Evolutionary conservation across 2,329 filamentous ascomycete genomes (phyloP).

Genomic region (Beauveria pseudobassiana): DNA sequence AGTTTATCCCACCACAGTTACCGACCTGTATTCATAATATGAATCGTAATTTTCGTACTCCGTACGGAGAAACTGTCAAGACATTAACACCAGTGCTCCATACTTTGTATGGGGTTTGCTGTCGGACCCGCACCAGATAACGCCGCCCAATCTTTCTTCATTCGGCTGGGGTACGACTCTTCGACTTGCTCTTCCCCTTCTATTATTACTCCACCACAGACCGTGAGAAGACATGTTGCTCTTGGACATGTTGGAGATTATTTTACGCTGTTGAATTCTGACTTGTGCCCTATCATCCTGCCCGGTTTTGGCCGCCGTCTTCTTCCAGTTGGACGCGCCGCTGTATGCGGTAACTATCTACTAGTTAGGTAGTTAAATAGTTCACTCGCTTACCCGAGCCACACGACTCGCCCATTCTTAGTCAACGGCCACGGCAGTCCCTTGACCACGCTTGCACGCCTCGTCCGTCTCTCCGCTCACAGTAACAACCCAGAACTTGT

Average conservation of each 20-base stretch:
- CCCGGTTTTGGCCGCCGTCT: background rate
- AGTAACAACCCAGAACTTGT: background rate
- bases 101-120: background rate
- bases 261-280: background rate
- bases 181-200: background rate
- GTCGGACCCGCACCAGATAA: background rate
- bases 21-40: background rate
- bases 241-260: background rate
- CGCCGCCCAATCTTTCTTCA: constrained; percentile 1
- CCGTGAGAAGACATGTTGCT: background rate
- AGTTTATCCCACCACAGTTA: background rate
- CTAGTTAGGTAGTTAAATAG: background rate
- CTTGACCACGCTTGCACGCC: background rate
- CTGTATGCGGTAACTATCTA: background rate
- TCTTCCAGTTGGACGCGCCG: background rate
- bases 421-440: background rate
- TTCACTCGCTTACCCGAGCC: constrained; percentile 11
- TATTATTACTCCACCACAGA: background rate
- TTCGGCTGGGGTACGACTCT: background rate
- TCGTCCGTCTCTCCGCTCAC: background rate
- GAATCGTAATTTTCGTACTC: no score
- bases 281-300: background rate
- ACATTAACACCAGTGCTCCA: background rate
- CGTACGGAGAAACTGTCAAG: background rate
- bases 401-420: constrained; percentile 2